Evolutionary conservation across 768 basidiomycete species (phyloP).

Genomic region (Agaricus blazei): DNA sequence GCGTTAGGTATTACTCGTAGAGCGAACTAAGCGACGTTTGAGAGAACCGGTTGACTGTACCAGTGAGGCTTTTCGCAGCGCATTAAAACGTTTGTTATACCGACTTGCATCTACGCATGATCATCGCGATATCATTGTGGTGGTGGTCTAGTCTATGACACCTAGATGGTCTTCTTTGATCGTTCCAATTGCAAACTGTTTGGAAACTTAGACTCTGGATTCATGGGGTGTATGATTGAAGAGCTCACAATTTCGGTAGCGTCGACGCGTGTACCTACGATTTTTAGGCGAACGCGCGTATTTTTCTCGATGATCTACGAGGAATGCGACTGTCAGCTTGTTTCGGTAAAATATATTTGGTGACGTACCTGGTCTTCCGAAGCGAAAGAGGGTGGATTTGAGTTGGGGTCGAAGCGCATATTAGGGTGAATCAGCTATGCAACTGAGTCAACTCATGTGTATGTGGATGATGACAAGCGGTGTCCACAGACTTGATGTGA

Average conservation of each 20-base stretch:
- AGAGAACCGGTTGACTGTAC: no score
- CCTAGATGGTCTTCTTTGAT: neutral
- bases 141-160: no score
- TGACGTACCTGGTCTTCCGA: constrained; percentile 75
- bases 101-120: no score
- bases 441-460: neutral
- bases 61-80: no score
- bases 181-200: neutral
- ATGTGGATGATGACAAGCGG: neutral
- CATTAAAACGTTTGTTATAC: no score
- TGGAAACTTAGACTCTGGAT: neutral
- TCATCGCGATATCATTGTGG: no score
- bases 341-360: no score
- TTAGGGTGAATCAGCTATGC: constrained; percentile 89
- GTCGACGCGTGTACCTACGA: constrained; percentile 97
- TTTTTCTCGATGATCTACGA: constrained; percentile 88
- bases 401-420: constrained; percentile 91
- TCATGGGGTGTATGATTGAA: neutral
- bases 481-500: constrained; percentile 76
- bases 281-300: constrained; percentile 87
- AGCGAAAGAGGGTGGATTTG: constrained; percentile 92
- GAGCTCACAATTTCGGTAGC: constrained; percentile 90
- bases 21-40: no score
- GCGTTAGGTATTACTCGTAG: no score
- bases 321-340: neutral